phyloP scores from a whole-genome alignment of 495 filamentous ascomycete species.

The Daldinia bambusicola region DNA sequence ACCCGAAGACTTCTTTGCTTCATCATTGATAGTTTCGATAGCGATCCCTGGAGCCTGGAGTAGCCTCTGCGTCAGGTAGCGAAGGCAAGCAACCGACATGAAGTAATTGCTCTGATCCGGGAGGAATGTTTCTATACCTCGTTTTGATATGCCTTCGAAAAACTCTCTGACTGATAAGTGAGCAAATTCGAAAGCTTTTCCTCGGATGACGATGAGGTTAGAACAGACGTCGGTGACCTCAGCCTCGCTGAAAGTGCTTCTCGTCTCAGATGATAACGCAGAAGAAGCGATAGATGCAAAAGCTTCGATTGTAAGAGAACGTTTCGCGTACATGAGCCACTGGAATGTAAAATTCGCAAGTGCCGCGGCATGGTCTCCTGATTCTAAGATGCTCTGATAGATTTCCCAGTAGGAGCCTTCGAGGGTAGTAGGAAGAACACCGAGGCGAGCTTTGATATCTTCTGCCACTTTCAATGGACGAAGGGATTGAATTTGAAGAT shows the following conservation, averaged over 20 bases:
- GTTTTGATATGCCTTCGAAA: neutral
- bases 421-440: neutral
- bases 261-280: neutral
- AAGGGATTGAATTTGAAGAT: conserved; percentile 1
- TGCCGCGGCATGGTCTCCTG: conserved; percentile 1
- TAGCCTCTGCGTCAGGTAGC: neutral
- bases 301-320: neutral
- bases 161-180: neutral
- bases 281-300: neutral
- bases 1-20: neutral
- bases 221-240: neutral
- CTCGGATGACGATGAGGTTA: neutral
- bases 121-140: neutral
- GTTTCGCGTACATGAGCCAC: conserved; percentile 1
- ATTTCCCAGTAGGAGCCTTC: conserved; percentile 4
- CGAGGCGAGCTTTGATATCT: conserved; percentile 1
- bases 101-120: neutral
- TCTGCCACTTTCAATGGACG: neutral
- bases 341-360: conserved; percentile 2
- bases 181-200: neutral
- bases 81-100: neutral
- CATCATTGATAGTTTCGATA: neutral
- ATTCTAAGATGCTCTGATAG: neutral
- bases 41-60: neutral
- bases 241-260: neutral